phyloP scores from a whole-genome alignment of 2,329 filamentous ascomycete species.

The Calycina herbarum region DNA sequence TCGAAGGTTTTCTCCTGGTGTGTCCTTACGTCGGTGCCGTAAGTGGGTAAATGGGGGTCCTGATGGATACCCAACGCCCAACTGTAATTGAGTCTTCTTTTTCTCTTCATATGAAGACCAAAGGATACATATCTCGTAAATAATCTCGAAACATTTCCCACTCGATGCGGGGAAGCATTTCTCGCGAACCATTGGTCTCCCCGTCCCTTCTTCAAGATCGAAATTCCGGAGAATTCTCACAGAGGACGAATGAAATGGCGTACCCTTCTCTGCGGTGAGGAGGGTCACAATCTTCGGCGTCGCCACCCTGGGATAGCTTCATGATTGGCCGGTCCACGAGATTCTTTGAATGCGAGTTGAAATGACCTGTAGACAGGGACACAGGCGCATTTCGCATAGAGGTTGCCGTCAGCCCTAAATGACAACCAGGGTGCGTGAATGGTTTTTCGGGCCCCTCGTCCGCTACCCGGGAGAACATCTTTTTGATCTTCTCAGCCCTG shows the following conservation, averaged over 20 bases:
- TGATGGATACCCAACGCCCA: not conserved
- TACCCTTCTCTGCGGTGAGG: not conserved
- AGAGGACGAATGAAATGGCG: not conserved
- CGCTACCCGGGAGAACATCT: not conserved
- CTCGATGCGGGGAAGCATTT: not conserved
- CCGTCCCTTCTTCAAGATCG: not conserved
- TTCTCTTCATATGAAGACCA: not conserved
- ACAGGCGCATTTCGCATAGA: not conserved
- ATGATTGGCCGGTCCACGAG: constrained; percentile 9
- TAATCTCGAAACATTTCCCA: not conserved
- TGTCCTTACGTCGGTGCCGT: too few relatives aligned
- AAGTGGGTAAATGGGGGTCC: too few relatives aligned
- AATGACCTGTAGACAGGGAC: not conserved
- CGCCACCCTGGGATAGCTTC: not conserved
- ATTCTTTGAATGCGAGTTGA: not conserved
- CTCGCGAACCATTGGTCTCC: not conserved
- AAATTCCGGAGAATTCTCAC: not conserved
- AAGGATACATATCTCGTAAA: not conserved
- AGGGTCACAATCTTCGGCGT: constrained; percentile 11
- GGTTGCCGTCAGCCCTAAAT: constrained; percentile 25
- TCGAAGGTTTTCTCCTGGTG: too few relatives aligned
- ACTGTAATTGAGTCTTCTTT: not conserved
- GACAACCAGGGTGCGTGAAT: not conserved
- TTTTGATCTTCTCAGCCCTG: constrained; percentile 13
- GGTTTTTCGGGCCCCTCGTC: constrained; percentile 3